phyloP scores from a whole-genome alignment of 306 rosid species.

The Glycine latifolia region DNA sequence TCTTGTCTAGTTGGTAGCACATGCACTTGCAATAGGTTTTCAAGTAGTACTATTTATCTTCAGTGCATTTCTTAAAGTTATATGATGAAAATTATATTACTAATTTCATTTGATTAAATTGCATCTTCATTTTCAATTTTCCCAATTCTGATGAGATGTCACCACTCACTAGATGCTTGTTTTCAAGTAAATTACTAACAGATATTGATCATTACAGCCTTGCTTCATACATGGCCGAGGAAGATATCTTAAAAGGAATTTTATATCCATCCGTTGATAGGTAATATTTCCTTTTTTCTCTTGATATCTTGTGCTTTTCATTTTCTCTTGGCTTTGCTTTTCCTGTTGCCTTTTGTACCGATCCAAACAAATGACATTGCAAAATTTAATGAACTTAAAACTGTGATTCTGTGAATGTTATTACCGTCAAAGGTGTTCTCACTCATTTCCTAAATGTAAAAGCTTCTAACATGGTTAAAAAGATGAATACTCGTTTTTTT shows the following conservation, averaged over 20 bases:
- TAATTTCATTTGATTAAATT: not conserved
- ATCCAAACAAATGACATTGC: too few relatives aligned
- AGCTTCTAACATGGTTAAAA: too few relatives aligned
- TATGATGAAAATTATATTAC: not conserved
- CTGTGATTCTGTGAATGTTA: too few relatives aligned
- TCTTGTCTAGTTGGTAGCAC: constrained; percentile 22
- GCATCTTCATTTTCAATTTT: constrained; percentile 26
- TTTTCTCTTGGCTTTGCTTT: too few relatives aligned
- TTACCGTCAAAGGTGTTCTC: too few relatives aligned
- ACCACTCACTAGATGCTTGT: not conserved
- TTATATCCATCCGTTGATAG: constrained; percentile 83
- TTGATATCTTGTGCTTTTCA: too few relatives aligned
- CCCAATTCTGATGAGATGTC: constrained; percentile 6
- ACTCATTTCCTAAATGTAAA: too few relatives aligned
- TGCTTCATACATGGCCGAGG: constrained; percentile 93
- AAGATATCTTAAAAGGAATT: constrained; percentile 74
- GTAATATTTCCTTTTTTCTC: constrained; percentile 56
- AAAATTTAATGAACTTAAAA: too few relatives aligned
- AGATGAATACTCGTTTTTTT: too few relatives aligned
- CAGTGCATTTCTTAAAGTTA: constrained; percentile 5
- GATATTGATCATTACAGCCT: constrained; percentile 71
- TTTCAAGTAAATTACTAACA: constrained; percentile 53
- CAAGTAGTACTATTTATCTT: not conserved
- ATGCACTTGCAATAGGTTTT: constrained; percentile 35
- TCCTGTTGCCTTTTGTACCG: too few relatives aligned